Percentiles rank a stretch among this genome's conserved stretches.
phyloP scores from a whole-genome alignment of 352 stramenopile species.

The Globisporangium camurandrum region DNA sequence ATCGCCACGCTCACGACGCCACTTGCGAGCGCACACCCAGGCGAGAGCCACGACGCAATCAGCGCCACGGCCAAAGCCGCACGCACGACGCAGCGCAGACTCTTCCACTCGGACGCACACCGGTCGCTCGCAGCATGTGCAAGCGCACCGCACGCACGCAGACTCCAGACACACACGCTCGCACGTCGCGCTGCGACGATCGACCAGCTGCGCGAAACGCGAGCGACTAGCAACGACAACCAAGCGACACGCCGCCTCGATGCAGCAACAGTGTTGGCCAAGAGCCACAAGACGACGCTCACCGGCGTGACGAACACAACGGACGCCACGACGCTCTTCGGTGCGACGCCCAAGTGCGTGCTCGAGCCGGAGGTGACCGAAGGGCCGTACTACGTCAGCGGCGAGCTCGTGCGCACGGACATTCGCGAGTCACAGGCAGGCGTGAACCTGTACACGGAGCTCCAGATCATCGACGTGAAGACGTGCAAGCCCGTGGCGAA shows the following conservation, averaged over 20 bases:
- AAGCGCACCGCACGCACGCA: background rate
- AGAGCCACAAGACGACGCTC: constrained; percentile 7
- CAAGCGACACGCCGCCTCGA: no score
- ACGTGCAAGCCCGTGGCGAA: constrained; percentile 8
- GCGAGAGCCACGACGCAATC: background rate
- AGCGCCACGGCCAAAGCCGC: no score
- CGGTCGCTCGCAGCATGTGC: constrained; percentile 8
- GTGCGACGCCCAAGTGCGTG: constrained; percentile 4
- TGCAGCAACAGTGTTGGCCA: constrained; percentile 3
- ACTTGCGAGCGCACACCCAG: constrained; percentile 3
- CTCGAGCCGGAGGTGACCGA: constrained; percentile 9
- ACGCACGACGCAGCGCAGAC: no score
- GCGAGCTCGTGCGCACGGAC: constrained; percentile 7
- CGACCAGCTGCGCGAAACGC: background rate
- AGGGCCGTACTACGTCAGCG: constrained; percentile 12
- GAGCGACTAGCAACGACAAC: background rate
- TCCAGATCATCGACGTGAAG: constrained; percentile 13
- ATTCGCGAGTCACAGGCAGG: constrained; percentile 8
- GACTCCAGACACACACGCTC: constrained; percentile 2
- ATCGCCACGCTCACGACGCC: no score
- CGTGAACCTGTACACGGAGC: constrained; percentile 6
- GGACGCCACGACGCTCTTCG: constrained; percentile 6
- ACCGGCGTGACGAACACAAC: constrained; percentile 1
- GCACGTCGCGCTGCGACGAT: background rate
- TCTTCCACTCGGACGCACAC: constrained; percentile 2